A percentile compares a stretch with the other conserved stretches of the same genome.
Conservation (phyloP, 371 early-diverging fungal genomes). For the Apophysomyces ossiformis region DNA sequence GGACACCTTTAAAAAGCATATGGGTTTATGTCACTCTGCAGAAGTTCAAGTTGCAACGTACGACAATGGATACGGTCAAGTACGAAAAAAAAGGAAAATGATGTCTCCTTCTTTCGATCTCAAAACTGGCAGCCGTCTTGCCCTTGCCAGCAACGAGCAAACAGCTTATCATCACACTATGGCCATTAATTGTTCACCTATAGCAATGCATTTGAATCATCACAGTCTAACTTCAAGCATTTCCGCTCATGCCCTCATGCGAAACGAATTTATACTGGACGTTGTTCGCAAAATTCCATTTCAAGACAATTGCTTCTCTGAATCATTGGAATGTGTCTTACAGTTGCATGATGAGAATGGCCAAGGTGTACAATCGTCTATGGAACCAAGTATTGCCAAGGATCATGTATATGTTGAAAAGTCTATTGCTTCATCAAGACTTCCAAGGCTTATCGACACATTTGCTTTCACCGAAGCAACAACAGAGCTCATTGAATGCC, state of each 20-base stretch:
- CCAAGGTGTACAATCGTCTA: background rate
- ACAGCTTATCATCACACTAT: background rate
- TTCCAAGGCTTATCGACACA: background rate
- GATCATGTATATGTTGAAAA: background rate
- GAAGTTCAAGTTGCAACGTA: background rate
- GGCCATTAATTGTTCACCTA: background rate
- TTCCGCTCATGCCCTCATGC: background rate
- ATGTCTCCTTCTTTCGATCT: slow-evolving; percentile 2
- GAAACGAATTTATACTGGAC: background rate
- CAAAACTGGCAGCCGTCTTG: background rate
- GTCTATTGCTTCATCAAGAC: background rate
- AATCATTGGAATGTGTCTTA: background rate
- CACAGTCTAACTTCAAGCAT: background rate
- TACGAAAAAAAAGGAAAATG: background rate
- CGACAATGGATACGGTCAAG: background rate
- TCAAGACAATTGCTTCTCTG: background rate
- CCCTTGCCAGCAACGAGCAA: background rate
- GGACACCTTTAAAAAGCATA: background rate
- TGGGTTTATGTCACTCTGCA: background rate
- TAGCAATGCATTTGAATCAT: slow-evolving; percentile 1
- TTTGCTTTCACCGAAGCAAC: background rate
- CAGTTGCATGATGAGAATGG: background rate
- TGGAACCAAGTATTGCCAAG: background rate
- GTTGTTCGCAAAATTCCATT: background rate
- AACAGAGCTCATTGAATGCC: background rate